Percentiles rank a stretch among this genome's conserved stretches.
These are phyloP conservation scores for Mycotypha africana DNA, from an alignment of 371 early-diverging fungal genomes.

Conservation along the genomic window DNA sequence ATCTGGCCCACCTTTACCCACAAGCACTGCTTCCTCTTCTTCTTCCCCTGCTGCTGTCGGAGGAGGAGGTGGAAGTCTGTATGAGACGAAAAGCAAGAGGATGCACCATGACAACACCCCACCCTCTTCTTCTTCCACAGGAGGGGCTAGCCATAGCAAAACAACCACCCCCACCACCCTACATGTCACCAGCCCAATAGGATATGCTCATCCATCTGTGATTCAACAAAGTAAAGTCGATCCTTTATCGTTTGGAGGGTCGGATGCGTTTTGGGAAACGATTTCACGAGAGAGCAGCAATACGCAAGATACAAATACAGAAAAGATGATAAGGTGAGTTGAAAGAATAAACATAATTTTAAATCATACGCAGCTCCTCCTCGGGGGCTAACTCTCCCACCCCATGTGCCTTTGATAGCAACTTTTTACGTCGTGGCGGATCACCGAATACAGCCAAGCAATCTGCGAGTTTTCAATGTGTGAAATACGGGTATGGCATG, in stretches of 20 bases:
- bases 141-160: slow-evolving; percentile 6
- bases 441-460: slow-evolving; percentile 48
- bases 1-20: neutral
- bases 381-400: too few relatives aligned
- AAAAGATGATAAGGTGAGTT: slow-evolving; percentile 38
- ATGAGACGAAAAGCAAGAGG: too few relatives aligned
- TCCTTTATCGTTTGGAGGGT: slow-evolving; percentile 38
- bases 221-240: slow-evolving; percentile 39
- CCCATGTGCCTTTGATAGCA: too few relatives aligned
- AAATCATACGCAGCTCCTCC: too few relatives aligned
- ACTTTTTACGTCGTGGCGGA: slow-evolving; percentile 43
- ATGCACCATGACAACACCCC: too few relatives aligned
- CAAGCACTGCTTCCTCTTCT: neutral
- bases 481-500: slow-evolving; percentile 43
- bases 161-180: too few relatives aligned
- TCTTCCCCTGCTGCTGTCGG: neutral
- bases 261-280: slow-evolving; percentile 43
- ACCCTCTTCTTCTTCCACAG: neutral
- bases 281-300: slow-evolving; percentile 31
- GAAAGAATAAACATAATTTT: neutral
- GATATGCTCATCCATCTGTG: slow-evolving; percentile 13
- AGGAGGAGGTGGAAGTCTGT: too few relatives aligned
- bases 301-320: slow-evolving; percentile 31
- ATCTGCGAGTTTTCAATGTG: slow-evolving; percentile 18
- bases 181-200: slow-evolving; percentile 10